Evolutionary conservation across 2,329 filamentous ascomycete species (phyloP).

Genomic region (Aschersonia sp.): DNA sequence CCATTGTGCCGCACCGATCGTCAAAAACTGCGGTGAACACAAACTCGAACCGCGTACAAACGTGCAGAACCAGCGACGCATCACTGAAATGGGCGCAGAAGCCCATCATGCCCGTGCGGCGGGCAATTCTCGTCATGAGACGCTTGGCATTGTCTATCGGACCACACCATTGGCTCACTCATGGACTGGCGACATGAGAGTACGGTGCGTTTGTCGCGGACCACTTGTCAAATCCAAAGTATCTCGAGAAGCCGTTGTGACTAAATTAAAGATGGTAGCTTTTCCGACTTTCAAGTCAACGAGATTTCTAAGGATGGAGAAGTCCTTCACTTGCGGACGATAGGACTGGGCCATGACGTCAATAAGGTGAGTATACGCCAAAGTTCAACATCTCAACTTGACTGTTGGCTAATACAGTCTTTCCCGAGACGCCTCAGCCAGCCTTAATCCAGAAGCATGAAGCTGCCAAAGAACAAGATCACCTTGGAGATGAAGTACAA

Average conservation of each 20-base stretch:
- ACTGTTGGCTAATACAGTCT: no score
- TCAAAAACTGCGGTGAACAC: neutral
- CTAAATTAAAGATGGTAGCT: constrained; percentile 31
- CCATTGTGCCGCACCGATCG: neutral
- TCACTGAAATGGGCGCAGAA: constrained; percentile 10
- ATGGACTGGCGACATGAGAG: constrained; percentile 26
- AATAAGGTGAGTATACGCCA: constrained; percentile 4
- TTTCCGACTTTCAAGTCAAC: constrained; percentile 86
- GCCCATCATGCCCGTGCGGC: constrained; percentile 15
- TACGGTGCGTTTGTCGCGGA: constrained; percentile 12
- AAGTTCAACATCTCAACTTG: no score
- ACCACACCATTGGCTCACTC: constrained; percentile 20
- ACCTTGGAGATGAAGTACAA: constrained; percentile 1
- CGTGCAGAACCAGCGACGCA: no score
- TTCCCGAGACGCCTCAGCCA: no score
- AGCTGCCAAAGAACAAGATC: constrained; percentile 2
- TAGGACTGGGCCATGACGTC: constrained; percentile 14
- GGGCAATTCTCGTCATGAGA: constrained; percentile 17
- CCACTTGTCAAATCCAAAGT: no score
- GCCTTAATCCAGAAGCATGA: neutral
- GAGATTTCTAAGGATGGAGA: constrained; percentile 67
- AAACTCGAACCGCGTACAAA: no score
- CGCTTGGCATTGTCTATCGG: constrained; percentile 24
- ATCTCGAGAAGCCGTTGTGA: neutral
- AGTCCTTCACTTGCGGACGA: constrained; percentile 55